These are phyloP conservation scores for Camellia granthamiana DNA, from an alignment of 148 eudicot species.

Conservation along the genomic window DNA sequence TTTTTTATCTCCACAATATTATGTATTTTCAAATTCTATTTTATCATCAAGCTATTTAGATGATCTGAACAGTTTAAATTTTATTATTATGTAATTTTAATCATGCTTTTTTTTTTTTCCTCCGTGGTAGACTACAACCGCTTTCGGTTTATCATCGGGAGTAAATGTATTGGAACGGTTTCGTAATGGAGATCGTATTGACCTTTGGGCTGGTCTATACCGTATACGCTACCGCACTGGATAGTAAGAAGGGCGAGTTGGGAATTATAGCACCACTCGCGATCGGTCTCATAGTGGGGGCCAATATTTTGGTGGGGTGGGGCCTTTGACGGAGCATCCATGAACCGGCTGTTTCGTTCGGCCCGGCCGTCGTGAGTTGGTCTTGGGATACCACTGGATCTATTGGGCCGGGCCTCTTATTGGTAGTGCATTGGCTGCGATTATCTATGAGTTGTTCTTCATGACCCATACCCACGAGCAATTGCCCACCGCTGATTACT, in stretches of 20 bases:
- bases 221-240: constrained; percentile 8
- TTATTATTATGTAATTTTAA: neutral
- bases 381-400: constrained; percentile 10
- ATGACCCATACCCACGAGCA: neutral
- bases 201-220: constrained; percentile 15
- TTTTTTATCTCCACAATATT: too few species aligned
- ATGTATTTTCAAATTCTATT: too few species aligned
- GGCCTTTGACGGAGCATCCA: neutral
- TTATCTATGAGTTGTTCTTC: constrained; percentile 6
- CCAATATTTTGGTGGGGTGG: constrained; percentile 12
- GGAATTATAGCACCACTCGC: constrained; percentile 1
- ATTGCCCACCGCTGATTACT: neutral
- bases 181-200: constrained; percentile 5
- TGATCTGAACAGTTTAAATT: neutral
- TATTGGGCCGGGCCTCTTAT: constrained; percentile 14
- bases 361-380: constrained; percentile 6
- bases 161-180: neutral
- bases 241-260: neutral
- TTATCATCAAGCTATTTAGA: too few species aligned
- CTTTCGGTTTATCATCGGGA: neutral
- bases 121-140: neutral
- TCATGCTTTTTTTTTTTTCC: too few species aligned
- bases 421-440: constrained; percentile 6
- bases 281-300: constrained; percentile 12
- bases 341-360: constrained; percentile 13